phyloP scores from a whole-genome alignment of 148 eudicot species.

The Mesembryanthemum crystallinum region DNA sequence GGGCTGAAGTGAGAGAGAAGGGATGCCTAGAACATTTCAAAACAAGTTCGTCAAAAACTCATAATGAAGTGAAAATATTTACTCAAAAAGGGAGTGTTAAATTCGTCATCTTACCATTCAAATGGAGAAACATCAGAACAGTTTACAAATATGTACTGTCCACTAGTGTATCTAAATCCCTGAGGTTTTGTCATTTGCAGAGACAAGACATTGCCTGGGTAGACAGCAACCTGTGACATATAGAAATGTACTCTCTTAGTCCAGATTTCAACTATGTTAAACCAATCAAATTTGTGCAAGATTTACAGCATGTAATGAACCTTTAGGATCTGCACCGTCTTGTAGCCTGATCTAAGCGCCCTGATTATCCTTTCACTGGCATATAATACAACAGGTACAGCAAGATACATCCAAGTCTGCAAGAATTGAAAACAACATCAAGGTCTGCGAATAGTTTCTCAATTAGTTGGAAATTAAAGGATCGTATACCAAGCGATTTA shows the following conservation, averaged over 20 bases:
- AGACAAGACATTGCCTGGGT: slow-evolving; percentile 55
- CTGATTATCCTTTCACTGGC: slow-evolving; percentile 45
- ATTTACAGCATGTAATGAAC: slow-evolving; percentile 23
- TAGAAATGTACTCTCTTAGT: neutral
- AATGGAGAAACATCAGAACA: slow-evolving; percentile 59
- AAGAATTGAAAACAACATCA: neutral
- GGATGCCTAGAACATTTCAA: slow-evolving; percentile 45
- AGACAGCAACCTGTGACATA: slow-evolving; percentile 49
- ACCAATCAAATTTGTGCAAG: neutral
- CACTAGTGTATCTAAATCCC: slow-evolving; percentile 53
- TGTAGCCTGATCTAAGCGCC: slow-evolving; percentile 45
- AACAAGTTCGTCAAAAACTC: neutral
- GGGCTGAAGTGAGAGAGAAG: slow-evolving; percentile 63
- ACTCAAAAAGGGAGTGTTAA: neutral
- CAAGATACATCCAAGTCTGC: slow-evolving; percentile 66
- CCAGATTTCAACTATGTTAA: neutral
- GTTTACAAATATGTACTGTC: slow-evolving; percentile 58
- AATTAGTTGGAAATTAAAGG: neutral
- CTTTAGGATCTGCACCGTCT: slow-evolving; percentile 45
- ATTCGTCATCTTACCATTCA: slow-evolving; percentile 41
- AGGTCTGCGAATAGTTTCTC: neutral
- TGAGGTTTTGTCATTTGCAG: slow-evolving; percentile 50
- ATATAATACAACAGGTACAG: slow-evolving; percentile 42
- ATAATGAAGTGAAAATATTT: neutral
- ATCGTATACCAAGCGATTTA: neutral